Base-by-base conservation (phyloP, 2,329 filamentous ascomycete species). In the Penicillium sp. region DNA sequence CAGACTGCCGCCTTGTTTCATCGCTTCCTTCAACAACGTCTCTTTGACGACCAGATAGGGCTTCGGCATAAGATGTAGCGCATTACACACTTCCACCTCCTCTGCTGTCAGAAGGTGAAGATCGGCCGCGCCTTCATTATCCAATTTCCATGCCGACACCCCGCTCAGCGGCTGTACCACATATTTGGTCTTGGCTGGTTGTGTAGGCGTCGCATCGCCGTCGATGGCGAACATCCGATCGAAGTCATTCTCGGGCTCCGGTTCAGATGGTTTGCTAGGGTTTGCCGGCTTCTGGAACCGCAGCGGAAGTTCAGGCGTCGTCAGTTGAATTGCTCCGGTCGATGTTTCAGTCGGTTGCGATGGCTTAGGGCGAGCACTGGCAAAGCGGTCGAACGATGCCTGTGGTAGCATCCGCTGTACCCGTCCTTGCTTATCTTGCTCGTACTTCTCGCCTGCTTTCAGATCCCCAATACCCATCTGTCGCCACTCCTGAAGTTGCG, bases 1-100 rank as follows among this genome's bases (percentile, higher is more conserved):
- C 7, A 99, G 75, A 10, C 81, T 84, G 1, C 94, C 94, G 52
- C 94, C 93, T 52, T 87, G 86, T 74, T 93, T 94, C 69, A 96
- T 84, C 0, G 93, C 90, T 69, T 97, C 93, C 64, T 90, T 90
- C 46, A 97, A 74, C n/a, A 97, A 80, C 55, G 89, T 86, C 70
- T 97, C 91, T 73, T 99, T 99, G 73, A 97, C 91, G 67, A 91
- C 91, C 4, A 97, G 75, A 70, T 97, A 99, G 1, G 94, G 90
- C 76, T 99, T 99, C 0, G 94, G 94, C 71, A 94, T 89, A 46
- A 99, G 76, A 34, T 91, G 84, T 12, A 96, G 82, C 33, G 88
- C 82, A 62, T 90, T 89, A 75, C 94, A 99, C 0, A 99, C 77
- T 65, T 96, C 90, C 4, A 84, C 79, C 71, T 99, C 94, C 59